These are phyloP conservation scores for Exophiala phaeomuriformis DNA, from an alignment of 2,329 filamentous ascomycete genomes.

Conservation along the genomic window DNA sequence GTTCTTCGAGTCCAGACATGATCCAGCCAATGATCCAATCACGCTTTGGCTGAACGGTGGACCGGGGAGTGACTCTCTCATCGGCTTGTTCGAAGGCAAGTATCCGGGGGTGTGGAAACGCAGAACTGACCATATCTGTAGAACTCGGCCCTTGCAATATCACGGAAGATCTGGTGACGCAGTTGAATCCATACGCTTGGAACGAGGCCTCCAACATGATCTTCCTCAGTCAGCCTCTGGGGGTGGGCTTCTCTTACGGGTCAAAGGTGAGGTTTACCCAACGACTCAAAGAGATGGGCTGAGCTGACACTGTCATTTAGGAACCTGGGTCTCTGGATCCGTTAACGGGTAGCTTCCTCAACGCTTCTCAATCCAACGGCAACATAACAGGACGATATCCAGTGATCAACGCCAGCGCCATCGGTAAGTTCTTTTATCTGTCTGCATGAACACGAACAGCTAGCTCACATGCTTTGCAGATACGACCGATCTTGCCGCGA, in stretches of 20 bases:
- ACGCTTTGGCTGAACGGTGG: slow-evolving; percentile 40
- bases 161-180: slow-evolving; percentile 39
- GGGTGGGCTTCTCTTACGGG: slow-evolving; percentile 49
- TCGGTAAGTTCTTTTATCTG: slow-evolving; percentile 30
- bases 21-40: slow-evolving; percentile 40
- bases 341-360: slow-evolving; percentile 41
- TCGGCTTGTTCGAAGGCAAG: slow-evolving; percentile 37
- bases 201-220: slow-evolving; percentile 54
- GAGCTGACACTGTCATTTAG: slow-evolving; percentile 1
- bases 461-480: slow-evolving; percentile 30
- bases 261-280: slow-evolving; percentile 26
- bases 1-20: slow-evolving; percentile 51
- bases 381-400: slow-evolving; percentile 44
- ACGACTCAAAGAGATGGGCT: slow-evolving; percentile 1
- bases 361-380: slow-evolving; percentile 36
- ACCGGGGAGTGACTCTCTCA: slow-evolving; percentile 38
- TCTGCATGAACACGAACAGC: too few species aligned
- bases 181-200: slow-evolving; percentile 54
- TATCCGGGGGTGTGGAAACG: not conserved
- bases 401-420: slow-evolving; percentile 42
- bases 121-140: slow-evolving; percentile 24
- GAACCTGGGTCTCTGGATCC: slow-evolving; percentile 38
- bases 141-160: slow-evolving; percentile 41
- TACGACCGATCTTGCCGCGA: slow-evolving; percentile 51
- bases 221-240: slow-evolving; percentile 56